These are phyloP conservation scores for Serendipita vermifera DNA, from an alignment of 768 basidiomycete species.

Conservation along the genomic window DNA sequence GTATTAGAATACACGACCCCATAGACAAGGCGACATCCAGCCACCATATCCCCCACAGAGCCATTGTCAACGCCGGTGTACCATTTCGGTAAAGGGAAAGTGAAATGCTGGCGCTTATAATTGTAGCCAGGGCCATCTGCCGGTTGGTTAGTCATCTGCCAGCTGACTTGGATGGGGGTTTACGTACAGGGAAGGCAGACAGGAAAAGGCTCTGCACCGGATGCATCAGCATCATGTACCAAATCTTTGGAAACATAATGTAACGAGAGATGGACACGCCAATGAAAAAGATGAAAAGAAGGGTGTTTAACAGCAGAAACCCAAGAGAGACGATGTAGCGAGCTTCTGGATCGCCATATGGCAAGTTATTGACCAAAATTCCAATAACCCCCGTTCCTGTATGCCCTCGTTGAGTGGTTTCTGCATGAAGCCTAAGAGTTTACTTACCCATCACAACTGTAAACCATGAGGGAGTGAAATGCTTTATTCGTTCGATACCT, in stretches of 20 bases:
- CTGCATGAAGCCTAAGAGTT: neutral
- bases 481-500: constrained; percentile 16
- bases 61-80: constrained; percentile 39
- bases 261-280: constrained; percentile 38
- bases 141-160: constrained; percentile 18
- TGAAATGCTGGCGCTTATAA: constrained; percentile 39
- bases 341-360: constrained; percentile 33
- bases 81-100: constrained; percentile 33
- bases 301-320: constrained; percentile 48
- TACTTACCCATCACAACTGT: constrained; percentile 40
- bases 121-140: constrained; percentile 50
- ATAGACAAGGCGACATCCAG: constrained; percentile 43
- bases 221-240: constrained; percentile 36
- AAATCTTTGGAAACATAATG: constrained; percentile 38
- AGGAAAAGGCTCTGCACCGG: constrained; percentile 40
- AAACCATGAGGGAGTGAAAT: constrained; percentile 47
- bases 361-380: constrained; percentile 43
- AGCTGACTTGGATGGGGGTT: neutral
- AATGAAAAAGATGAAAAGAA: constrained; percentile 40
- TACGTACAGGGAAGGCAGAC: constrained; percentile 16
- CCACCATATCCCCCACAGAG: constrained; percentile 61
- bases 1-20: constrained; percentile 44
- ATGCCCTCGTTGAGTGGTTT: neutral
- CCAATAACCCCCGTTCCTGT: constrained; percentile 41
- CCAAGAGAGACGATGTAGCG: constrained; percentile 33